Conservation (phyloP, 179 eudicot species). For the Amaranthus tricolor region DNA sequence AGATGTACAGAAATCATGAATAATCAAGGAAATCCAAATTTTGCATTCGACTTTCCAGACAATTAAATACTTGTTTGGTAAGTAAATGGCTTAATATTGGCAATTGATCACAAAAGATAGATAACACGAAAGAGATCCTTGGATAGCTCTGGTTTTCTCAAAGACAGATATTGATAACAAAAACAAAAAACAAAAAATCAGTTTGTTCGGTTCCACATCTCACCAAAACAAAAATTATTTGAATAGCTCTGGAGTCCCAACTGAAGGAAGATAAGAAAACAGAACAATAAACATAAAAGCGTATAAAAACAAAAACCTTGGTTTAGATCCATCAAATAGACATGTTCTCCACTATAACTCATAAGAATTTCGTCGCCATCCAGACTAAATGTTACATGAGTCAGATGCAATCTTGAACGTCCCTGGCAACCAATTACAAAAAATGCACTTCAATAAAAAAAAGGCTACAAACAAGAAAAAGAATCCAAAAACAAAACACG, state of each 20-base stretch:
- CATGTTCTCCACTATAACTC: slow-evolving; percentile 93
- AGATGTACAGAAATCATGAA: not conserved
- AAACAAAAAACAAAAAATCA: not conserved
- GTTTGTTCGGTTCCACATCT: not conserved
- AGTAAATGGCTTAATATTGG: not conserved
- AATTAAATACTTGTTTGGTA: not conserved
- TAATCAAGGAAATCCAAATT: not conserved
- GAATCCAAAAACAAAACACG: too few relatives aligned
- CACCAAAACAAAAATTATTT: not conserved
- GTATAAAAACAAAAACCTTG: slow-evolving; percentile 44
- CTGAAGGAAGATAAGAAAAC: slow-evolving; percentile 1
- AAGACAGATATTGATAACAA: not conserved
- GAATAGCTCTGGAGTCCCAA: not conserved
- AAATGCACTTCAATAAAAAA: not conserved
- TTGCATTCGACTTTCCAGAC: not conserved
- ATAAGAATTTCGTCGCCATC: slow-evolving; percentile 84
- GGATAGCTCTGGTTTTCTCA: not conserved
- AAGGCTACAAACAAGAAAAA: not conserved
- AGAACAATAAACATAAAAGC: not conserved
- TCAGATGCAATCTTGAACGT: slow-evolving; percentile 71
- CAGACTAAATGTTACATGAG: slow-evolving; percentile 94
- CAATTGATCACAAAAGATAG: not conserved
- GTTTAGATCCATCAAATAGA: slow-evolving; percentile 83
- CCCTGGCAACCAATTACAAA: slow-evolving; percentile 44
- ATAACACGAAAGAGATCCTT: not conserved